Base-by-base conservation (phyloP, 2,329 filamentous ascomycete genomes). In the Aspergillus latus region DNA sequence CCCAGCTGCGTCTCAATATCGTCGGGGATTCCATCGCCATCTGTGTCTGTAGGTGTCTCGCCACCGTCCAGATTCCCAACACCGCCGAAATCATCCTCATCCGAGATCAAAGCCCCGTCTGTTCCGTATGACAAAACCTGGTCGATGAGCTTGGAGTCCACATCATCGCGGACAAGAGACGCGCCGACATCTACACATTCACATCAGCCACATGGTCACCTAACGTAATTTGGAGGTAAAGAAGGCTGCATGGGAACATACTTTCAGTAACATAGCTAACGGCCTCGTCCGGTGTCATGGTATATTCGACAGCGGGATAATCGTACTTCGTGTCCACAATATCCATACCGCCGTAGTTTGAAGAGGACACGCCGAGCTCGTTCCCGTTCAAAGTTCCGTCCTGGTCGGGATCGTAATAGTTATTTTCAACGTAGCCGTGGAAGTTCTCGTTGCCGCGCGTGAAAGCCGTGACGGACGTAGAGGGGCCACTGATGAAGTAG, bases 401-500 rank as follows among this genome's bases (percentile, higher is more conserved):
- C 15, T 74, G 73, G 64, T 82, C 72, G 2, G 74, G 70, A 62
- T 84, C 82, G 58, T 80, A 78, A 59, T 77, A 83, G 65, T 84
- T 84, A 32, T 76, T 72, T 46, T 77, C 72, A 10, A 82, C 80
- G 45, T 81, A 83, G 13, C 76, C 81, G 40, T 80, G 78, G 69
- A 83, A 83, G 49, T 80, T 78, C 2, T 66, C 72, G 54, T 82
- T 83, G n/a, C 82, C 80, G n/a, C 80, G 75, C 1, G 79, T 82
- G 59, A 83, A 84, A 0, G 80, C 78, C 1, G 78, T 73, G 2
- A 77, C 75, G 28, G 68, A 75, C 2, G 81, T 83, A 45, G 72
- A 76, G 0, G 81, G 81, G 0, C 82, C 82, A 1, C 76, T 77
- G 57, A 84, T 80, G 67, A 83, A 84, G 66, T 84, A 83, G 67